Base-by-base conservation (phyloP, 805 yeast species). In the Candida glaebosa region DNA sequence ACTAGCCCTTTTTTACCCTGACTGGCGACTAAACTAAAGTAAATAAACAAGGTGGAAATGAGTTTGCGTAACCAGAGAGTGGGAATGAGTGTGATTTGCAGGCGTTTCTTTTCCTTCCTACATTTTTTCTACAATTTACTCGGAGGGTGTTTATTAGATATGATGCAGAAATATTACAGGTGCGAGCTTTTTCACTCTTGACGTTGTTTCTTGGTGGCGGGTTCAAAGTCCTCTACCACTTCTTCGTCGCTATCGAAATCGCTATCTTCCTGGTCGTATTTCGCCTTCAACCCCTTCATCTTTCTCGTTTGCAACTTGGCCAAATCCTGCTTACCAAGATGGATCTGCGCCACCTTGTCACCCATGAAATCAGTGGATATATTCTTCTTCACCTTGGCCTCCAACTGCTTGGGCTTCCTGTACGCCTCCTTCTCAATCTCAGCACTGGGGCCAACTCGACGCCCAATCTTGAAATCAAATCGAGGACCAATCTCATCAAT, bases 401-500 rank as follows among this genome's bases (percentile, higher is more conserved):
- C 87, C 54, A 89, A 71, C 70, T 87, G 91, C 65, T 74, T 87
- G 45, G 96, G 89, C 58, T 73, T 78, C 70, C 76, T 78, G 69
- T 75, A 56, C 10, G 99, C 98, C 60, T 89, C 97, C 67, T 84
- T 88, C 67, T 84, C 93, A 70, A 87, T 73, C 56, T 91, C 98
- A 32, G 95, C 84, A 40, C 84, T 77, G 40, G 97, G 86, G 14
- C 78, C 70, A 54, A 82, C 84, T 52, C 83, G 78, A 69, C 99
- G 80, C 37, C 99, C 99, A 43, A 93, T 75, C 53, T 83, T 81
- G 69, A 93, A 91, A 62, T 91, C 97, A 45, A 93, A 75, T 56
- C 99, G 78, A 46, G 99, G 99, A 0, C 99, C 99, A 47, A 87
- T 83, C 64, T 93, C 99, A 42, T 85, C 93, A 33, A 93, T 71